Conservation (phyloP, 257 asterid genomes). For the Penstemon barbatus region DNA sequence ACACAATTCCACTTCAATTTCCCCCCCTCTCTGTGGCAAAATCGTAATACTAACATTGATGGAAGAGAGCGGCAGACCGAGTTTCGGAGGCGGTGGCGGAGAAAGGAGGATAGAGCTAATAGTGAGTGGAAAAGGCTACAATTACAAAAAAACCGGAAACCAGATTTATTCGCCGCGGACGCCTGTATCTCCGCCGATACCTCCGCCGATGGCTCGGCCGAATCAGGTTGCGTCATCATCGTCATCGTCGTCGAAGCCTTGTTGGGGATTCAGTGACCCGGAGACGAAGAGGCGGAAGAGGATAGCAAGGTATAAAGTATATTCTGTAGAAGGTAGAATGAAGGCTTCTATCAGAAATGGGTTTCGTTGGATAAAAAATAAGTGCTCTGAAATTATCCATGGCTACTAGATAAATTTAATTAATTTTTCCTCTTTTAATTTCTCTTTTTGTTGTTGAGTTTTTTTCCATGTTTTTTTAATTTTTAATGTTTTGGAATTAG, state of each 20-base stretch:
- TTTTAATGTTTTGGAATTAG: too few species aligned
- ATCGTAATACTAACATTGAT: too few species aligned
- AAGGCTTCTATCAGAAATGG: slow-evolving; percentile 68
- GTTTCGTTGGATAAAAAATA: slow-evolving; percentile 62
- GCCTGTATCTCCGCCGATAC: slow-evolving; percentile 33
- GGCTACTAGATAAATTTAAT: slow-evolving; percentile 36
- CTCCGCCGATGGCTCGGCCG: slow-evolving; percentile 17
- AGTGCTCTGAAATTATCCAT: slow-evolving; percentile 69
- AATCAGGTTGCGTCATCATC: slow-evolving; percentile 12
- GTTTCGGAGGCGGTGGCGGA: too few species aligned
- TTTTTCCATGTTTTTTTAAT: too few species aligned
- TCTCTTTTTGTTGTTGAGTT: too few species aligned
- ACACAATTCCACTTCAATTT: too few species aligned
- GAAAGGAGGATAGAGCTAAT: too few species aligned
- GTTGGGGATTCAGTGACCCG: slow-evolving; percentile 52
- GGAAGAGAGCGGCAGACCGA: too few species aligned
- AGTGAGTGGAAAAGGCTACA: slow-evolving; percentile 24
- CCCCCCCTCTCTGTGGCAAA: too few species aligned
- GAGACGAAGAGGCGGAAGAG: slow-evolving; percentile 70
- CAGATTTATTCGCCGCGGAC: slow-evolving; percentile 22
- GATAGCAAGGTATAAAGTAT: slow-evolving; percentile 66
- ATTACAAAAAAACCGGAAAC: slow-evolving; percentile 8
- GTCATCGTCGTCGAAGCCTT: neutral
- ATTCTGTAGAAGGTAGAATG: slow-evolving; percentile 66
- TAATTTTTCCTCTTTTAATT: too few species aligned